Conservation (phyloP, 805 yeast species). For the Citeromyces matritensis region DNA sequence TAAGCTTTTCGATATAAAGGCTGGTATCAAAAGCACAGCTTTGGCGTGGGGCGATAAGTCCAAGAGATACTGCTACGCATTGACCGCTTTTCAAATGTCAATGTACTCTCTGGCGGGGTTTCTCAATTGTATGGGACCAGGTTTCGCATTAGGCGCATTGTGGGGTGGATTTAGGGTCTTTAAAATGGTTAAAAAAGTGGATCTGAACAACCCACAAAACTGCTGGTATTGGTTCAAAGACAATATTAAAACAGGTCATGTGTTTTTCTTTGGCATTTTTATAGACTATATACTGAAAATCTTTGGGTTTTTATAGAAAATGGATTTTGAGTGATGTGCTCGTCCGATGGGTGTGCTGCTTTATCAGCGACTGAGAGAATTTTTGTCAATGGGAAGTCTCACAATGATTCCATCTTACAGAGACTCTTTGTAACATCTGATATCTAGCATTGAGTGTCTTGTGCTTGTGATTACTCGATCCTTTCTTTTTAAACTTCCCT, state of each 20-base stretch:
- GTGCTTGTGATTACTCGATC: too few relatives aligned
- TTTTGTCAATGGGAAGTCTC: too few relatives aligned
- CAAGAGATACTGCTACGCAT: conserved; percentile 48
- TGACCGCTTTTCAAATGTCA: conserved; percentile 56
- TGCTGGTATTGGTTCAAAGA: conserved; percentile 75
- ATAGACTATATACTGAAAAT: conserved; percentile 44
- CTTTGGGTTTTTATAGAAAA: conserved; percentile 23
- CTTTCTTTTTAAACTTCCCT: too few relatives aligned
- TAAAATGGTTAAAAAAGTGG: conserved; percentile 55
- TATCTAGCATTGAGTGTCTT: too few relatives aligned
- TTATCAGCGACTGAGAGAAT: too few relatives aligned
- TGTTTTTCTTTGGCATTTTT: conserved; percentile 49
- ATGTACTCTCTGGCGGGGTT: conserved; percentile 55
- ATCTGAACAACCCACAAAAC: conserved; percentile 62
- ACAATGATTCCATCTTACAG: too few relatives aligned
- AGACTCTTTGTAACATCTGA: too few relatives aligned
- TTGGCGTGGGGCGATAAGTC: conserved; percentile 82
- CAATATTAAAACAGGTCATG: conserved; percentile 66
- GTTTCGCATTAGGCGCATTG: conserved; percentile 53
- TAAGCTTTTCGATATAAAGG: conserved; percentile 70
- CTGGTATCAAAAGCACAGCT: conserved; percentile 93
- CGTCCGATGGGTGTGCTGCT: too few relatives aligned
- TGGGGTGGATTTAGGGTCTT: conserved; percentile 57
- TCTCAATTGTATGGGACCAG: conserved; percentile 75
- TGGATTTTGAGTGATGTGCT: too few relatives aligned